Conservation (phyloP, 2,329 filamentous ascomycete genomes). For the Dissoconium aciculare region DNA sequence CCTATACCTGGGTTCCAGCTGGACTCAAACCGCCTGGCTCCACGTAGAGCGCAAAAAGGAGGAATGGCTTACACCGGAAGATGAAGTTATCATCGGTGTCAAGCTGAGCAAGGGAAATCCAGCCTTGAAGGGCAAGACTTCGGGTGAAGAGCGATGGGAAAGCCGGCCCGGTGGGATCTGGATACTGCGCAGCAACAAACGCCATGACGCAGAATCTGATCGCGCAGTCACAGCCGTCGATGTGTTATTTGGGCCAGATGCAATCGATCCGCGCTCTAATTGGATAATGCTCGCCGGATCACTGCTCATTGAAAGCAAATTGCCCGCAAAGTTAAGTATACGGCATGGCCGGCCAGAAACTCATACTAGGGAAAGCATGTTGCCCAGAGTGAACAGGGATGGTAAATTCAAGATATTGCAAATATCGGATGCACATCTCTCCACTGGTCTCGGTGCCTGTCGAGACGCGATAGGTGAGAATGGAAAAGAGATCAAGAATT, state of each 20-base stretch:
- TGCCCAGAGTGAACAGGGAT: conserved; percentile 67
- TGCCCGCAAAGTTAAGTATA: conserved; percentile 62
- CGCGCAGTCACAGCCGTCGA: conserved; percentile 67
- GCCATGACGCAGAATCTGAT: conserved; percentile 59
- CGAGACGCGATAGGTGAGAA: conserved; percentile 58
- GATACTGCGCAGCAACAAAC: conserved; percentile 60
- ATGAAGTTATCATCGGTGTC: conserved; percentile 68
- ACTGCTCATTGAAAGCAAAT: conserved; percentile 52
- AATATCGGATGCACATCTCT: conserved; percentile 82
- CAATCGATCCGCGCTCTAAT: conserved; percentile 71
- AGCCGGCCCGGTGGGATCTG: conserved; percentile 61
- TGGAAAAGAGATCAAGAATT: conserved; percentile 33
- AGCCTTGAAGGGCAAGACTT: conserved; percentile 38
- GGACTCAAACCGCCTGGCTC: conserved; percentile 64
- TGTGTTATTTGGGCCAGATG: conserved; percentile 78
- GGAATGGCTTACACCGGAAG: conserved; percentile 58
- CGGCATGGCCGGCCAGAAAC: conserved; percentile 54
- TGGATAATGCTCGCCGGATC: conserved; percentile 69
- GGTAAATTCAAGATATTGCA: conserved; percentile 97
- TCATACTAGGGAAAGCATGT: conserved; percentile 44
- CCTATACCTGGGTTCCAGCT: conserved; percentile 60
- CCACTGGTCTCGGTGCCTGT: conserved; percentile 73
- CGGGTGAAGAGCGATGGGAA: conserved; percentile 58
- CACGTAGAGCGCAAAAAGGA: conserved; percentile 74
- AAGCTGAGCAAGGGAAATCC: conserved; percentile 61